Evolutionary conservation across 2,329 filamentous ascomycete species (phyloP).

Genomic region (Pezicula neosporulosa): DNA sequence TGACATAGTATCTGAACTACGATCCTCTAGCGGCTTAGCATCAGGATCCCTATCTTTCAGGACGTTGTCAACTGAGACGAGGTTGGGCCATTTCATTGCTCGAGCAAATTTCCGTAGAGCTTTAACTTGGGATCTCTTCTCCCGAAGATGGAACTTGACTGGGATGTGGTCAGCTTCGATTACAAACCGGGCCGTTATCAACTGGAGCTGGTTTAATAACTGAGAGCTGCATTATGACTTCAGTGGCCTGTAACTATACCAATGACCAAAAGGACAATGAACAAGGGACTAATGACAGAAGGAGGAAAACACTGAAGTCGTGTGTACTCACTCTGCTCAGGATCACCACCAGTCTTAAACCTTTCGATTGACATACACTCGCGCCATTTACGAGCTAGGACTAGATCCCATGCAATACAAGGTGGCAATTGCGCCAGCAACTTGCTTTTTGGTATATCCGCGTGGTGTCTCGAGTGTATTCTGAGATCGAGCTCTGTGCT

Average conservation of each 20-base stretch:
- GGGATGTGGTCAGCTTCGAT: conserved; percentile 6
- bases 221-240: too few species aligned
- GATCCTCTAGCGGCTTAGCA: conserved; percentile 53
- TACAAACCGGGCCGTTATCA: too few species aligned
- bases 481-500: conserved; percentile 69
- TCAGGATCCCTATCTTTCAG: conserved; percentile 50
- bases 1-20: conserved; percentile 70
- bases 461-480: conserved; percentile 60
- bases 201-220: too few species aligned
- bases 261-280: too few species aligned
- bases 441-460: conserved; percentile 61
- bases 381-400: conserved; percentile 69
- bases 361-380: conserved; percentile 66
- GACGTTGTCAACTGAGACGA: conserved; percentile 58
- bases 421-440: conserved; percentile 64
- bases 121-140: conserved; percentile 65
- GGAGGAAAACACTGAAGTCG: too few species aligned
- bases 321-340: conserved; percentile 43
- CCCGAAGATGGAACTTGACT: conserved; percentile 60
- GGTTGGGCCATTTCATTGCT: conserved; percentile 75
- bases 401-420: conserved; percentile 68
- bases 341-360: conserved; percentile 45
- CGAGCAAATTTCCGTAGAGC: conserved; percentile 66
- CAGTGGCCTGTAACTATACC: too few species aligned
- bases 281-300: too few species aligned